Percentiles rank a stretch among this genome's conserved stretches.
Conservation (phyloP, 108 stramenopile species). For the Discostella pseudostelligera region DNA sequence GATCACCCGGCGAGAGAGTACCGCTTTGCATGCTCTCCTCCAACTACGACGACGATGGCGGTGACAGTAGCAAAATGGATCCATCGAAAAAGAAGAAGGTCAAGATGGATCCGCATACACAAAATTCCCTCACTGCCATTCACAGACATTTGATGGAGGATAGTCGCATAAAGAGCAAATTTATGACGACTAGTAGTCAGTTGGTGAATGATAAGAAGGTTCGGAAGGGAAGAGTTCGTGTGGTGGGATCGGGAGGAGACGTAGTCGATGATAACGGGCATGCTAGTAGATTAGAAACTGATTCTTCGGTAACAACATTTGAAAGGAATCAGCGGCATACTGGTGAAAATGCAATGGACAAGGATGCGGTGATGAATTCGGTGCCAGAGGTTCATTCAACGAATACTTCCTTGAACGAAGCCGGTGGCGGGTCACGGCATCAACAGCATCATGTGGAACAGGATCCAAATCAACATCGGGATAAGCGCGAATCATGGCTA, state of each 20-base stretch:
- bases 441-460: background rate
- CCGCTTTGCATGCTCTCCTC: constrained; percentile 15
- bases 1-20: constrained; percentile 6
- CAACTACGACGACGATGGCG: background rate
- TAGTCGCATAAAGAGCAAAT: constrained; percentile 10
- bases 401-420: no score
- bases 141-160: constrained; percentile 30
- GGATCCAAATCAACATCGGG: background rate
- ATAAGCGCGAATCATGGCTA: constrained; percentile 2
- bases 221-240: constrained; percentile 14
- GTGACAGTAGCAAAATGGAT: background rate
- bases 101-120: constrained; percentile 32
- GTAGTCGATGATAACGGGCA: background rate
- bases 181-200: constrained; percentile 35
- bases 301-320: no score
- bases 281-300: background rate
- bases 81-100: constrained; percentile 31
- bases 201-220: constrained; percentile 40
- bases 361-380: no score
- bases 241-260: constrained; percentile 4
- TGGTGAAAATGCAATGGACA: no score
- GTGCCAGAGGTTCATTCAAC: no score
- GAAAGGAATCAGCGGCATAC: no score
- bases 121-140: constrained; percentile 25
- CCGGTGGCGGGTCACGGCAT: no score